phyloP scores from a whole-genome alignment of 257 asterid genomes.

The Jasminum sambac region DNA sequence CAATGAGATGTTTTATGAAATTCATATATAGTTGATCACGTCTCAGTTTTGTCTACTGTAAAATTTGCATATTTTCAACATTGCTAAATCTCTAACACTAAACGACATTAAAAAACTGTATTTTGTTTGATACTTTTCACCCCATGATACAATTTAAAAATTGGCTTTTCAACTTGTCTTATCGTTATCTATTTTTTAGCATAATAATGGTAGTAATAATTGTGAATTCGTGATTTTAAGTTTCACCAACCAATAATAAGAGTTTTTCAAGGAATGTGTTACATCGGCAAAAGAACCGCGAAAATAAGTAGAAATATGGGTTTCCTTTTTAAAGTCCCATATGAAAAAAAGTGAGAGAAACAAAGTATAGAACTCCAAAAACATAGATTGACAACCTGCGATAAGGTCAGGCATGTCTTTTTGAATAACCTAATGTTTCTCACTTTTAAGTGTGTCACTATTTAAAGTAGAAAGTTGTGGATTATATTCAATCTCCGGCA shows the following conservation, averaged over 20 bases:
- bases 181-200: background rate
- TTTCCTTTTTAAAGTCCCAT: background rate
- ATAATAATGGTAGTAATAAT: too few species aligned
- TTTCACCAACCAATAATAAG: background rate
- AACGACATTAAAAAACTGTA: too few species aligned
- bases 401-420: background rate
- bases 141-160: background rate
- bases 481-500: background rate
- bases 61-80: too few species aligned
- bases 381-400: background rate
- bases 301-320: background rate
- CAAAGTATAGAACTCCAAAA: background rate
- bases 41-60: too few species aligned
- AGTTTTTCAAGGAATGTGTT: background rate
- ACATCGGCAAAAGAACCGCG: background rate
- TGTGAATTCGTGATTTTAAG: background rate
- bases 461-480: background rate
- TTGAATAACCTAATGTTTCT: background rate
- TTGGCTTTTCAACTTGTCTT: background rate
- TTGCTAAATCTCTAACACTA: too few species aligned
- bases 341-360: background rate
- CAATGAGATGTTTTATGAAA: too few species aligned
- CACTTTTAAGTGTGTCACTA: constrained; percentile 1
- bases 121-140: too few species aligned
- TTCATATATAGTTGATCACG: too few species aligned